Base-by-base conservation (phyloP, 495 filamentous ascomycete species). In the Penicillium angulare region DNA sequence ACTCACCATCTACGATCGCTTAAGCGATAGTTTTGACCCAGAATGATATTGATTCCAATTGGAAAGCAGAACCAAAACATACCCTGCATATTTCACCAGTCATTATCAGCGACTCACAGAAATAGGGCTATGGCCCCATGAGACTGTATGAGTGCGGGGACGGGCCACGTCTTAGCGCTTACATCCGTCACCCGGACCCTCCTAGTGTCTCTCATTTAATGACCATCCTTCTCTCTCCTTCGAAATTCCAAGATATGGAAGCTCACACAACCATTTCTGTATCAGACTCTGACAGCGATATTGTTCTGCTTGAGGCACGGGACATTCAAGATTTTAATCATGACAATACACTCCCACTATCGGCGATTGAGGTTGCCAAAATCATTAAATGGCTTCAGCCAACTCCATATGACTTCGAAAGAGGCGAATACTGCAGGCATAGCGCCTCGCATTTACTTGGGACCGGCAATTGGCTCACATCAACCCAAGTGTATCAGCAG, bases 351-450 rank as follows among this genome's bases (percentile, higher is more conserved):
- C 20, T 24, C 20, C 38, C 38, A 40, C 38, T 40, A 23, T 3
- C 38, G 17, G 38, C 38, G 3, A 40, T 6, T 4, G 38, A 40
- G 3, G 23, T 43, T 29, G 41, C 5, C n/a, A 16, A 45, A 32
- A 42, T 55, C 32, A 49, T 31, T 23, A 32, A 52, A 13, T 59
- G 52, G 56, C 49, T 59, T 15, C 48, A 59, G 36, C 56, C 48
- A 20, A 59, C 56, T 22, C 47, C 47, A 7, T 59, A 55, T 38
- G 56, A 55, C 15, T 38, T 38, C 1, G 56, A 55, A 26, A 18
- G 41, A 38, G 32, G 40, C 17, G 56, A 59, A 43, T 52, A 46
- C 31, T 51, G 29, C 12, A 26, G 52, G 21, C 51, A 59, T 24
- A 9, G 35, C 8, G 46, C 27, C 17, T 49, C 48, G 12, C 26